phyloP scores from a whole-genome alignment of 805 yeast genomes.

The Wickerhamiella sorbophila region DNA sequence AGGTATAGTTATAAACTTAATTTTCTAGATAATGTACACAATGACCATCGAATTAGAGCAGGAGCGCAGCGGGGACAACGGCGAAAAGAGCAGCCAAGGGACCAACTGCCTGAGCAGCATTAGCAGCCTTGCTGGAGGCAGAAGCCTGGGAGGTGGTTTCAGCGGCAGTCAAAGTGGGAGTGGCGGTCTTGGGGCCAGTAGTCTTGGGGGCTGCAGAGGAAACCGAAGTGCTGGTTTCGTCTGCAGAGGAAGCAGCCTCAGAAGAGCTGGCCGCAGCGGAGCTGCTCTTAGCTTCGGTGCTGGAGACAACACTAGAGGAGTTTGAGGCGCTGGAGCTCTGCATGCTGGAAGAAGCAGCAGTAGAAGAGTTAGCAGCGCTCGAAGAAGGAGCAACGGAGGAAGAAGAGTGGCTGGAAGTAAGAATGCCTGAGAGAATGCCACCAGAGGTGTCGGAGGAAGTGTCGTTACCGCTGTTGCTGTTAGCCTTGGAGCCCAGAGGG shows the following conservation, averaged over 20 bases:
- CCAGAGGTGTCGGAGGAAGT: constrained; percentile 9
- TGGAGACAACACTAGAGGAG: constrained; percentile 11
- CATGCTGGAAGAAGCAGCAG: constrained; percentile 9
- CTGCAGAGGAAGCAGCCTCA: constrained; percentile 2
- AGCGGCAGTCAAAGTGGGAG: not conserved
- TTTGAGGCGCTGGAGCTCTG: constrained; percentile 6
- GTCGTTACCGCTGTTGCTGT: constrained; percentile 6
- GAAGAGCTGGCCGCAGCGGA: constrained; percentile 7
- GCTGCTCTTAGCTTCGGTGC: constrained; percentile 8
- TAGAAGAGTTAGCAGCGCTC: constrained; percentile 7
- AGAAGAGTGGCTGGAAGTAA: constrained; percentile 12
- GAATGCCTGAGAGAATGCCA: constrained; percentile 10
- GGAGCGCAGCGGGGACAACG: constrained; percentile 9
- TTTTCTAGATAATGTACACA: constrained; percentile 1
- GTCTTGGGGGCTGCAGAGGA: constrained; percentile 7
- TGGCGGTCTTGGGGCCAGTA: not conserved
- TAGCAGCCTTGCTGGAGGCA: not conserved
- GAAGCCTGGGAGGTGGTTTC: not conserved
- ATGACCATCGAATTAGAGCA: constrained; percentile 4
- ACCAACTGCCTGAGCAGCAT: constrained; percentile 8
- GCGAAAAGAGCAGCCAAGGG: constrained; percentile 8
- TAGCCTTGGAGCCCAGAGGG: constrained; percentile 18
- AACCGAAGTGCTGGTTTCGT: constrained; percentile 3
- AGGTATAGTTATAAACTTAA: not conserved
- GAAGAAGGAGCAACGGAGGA: constrained; percentile 7